phyloP scores from a whole-genome alignment of 108 stramenopile species.

The Fistulifera pelliculosa region DNA sequence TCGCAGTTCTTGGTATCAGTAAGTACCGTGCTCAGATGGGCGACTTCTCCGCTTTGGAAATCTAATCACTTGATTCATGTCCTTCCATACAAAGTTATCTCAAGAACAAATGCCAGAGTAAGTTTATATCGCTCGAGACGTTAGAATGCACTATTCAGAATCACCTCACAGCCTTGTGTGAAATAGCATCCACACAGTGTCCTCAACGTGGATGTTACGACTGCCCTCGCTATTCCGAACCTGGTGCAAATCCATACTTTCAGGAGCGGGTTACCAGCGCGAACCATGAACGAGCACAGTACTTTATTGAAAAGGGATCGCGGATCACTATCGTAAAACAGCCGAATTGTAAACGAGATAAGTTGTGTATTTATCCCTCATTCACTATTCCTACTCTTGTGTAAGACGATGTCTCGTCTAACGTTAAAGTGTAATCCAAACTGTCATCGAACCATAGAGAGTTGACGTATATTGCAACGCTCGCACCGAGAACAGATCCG shows the following conservation, averaged over 20 bases:
- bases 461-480: conserved; percentile 18
- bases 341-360: conserved; percentile 40
- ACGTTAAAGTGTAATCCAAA: no score
- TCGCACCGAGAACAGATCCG: conserved; percentile 37
- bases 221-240: conserved; percentile 48
- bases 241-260: conserved; percentile 69
- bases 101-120: conserved; percentile 49
- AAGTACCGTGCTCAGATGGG: no score
- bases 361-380: no score
- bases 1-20: conserved; percentile 60
- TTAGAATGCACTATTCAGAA: conserved; percentile 1
- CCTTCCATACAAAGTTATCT: no score
- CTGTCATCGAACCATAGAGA: conserved; percentile 22
- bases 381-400: no score
- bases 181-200: conserved; percentile 29
- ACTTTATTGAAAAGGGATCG: conserved; percentile 59
- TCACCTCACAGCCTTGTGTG: neutral
- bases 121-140: conserved; percentile 4
- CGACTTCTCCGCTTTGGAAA: no score
- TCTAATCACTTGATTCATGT: no score
- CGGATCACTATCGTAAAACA: conserved; percentile 46
- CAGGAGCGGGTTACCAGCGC: conserved; percentile 29
- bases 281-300: conserved; percentile 45
- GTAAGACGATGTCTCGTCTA: no score
- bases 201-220: conserved; percentile 74